Base-by-base conservation (phyloP, 768 basidiomycete genomes). In the Lactifluus volemus region DNA sequence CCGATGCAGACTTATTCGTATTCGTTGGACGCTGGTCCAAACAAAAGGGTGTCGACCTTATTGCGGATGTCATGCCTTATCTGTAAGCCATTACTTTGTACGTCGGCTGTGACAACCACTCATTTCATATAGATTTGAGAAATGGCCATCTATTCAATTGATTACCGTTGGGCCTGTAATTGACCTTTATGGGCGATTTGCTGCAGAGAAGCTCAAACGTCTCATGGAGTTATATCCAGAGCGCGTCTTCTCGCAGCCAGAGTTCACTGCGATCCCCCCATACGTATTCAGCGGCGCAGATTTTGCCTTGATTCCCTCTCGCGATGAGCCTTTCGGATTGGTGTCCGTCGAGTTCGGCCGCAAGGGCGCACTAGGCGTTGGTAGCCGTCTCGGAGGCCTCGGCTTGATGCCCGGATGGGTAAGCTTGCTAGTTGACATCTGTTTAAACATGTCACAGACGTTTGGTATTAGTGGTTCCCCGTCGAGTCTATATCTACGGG, bases 331-430 rank as follows among this genome's bases (percentile, higher is more conserved):
- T 2, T 97, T 97, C 74, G 94, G 94, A 76, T 76, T 97, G 49
- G 93, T 96, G 36, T 93, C 94, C 55, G 94, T 97, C 66, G 94
- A 96, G 72, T 97, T 97, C 74, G 94, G 94, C 72, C 79, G 94
- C 66, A 97, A 96, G 73, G 94, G 94, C 78, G 94, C 94, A 59
- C 83, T 97, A 54, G 94, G 94, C 76, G 94, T 97, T 66, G 94
- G 94, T 66, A 85, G 88, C 77, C 89, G 94, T 68, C 80, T 96
- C 21, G 94, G 94, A 70, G 94, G 94, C 78, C 81, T 97, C 48
- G 94, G 94, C 73, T 77, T 97, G 61, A 97, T 97, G 94, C 94
- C 94, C 70, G 94, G 93, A 76, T 96, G 94, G 94, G 92, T 93
- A 70, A 69, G 87, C 80, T 4, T 1, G 21, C 61, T 48, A 15